A percentile compares a stretch with the other conserved stretches of the same genome.
phyloP scores from a whole-genome alignment of 768 basidiomycete species.

The Hericium alpestre region DNA sequence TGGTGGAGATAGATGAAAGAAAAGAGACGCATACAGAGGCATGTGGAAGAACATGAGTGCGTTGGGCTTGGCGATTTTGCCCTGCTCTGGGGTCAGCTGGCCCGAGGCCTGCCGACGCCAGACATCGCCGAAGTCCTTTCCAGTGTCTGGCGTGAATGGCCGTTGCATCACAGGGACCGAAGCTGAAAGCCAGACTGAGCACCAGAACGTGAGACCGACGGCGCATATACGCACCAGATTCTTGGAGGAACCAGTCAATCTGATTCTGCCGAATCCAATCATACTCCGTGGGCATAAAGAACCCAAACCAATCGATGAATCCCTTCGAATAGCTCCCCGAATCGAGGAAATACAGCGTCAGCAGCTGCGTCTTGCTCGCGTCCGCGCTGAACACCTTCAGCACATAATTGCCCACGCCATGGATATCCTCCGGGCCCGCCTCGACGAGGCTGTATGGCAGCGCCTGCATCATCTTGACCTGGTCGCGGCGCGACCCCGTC shows the following conservation, averaged over 20 bases:
- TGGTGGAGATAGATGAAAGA: background rate
- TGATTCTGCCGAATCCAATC: constrained; percentile 82
- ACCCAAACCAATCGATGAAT: constrained; percentile 48
- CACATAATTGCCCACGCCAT: constrained; percentile 88
- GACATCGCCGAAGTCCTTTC: constrained; percentile 52
- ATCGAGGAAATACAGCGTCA: constrained; percentile 88
- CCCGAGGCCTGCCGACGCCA: constrained; percentile 45
- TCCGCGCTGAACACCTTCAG: constrained; percentile 79
- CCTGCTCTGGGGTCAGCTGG: constrained; percentile 44
- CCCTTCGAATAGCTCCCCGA: constrained; percentile 70
- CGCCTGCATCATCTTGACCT: constrained; percentile 59
- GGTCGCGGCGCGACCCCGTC: constrained; percentile 40
- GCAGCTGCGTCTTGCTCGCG: constrained; percentile 78
- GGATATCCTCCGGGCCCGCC: constrained; percentile 71
- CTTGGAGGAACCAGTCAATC: constrained; percentile 84
- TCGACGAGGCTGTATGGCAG: constrained; percentile 82
- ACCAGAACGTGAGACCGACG: background rate
- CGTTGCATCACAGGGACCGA: constrained; percentile 67
- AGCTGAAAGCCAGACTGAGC: constrained; percentile 18
- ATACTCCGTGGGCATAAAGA: constrained; percentile 62
- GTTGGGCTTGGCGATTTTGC: constrained; percentile 80
- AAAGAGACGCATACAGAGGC: constrained; percentile 49
- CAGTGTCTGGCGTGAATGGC: constrained; percentile 73
- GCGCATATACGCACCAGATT: constrained; percentile 39
- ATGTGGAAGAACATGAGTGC: constrained; percentile 98